Evolutionary conservation across 768 basidiomycete species (phyloP).

Genomic region (Sporobolomyces pararoseus): DNA sequence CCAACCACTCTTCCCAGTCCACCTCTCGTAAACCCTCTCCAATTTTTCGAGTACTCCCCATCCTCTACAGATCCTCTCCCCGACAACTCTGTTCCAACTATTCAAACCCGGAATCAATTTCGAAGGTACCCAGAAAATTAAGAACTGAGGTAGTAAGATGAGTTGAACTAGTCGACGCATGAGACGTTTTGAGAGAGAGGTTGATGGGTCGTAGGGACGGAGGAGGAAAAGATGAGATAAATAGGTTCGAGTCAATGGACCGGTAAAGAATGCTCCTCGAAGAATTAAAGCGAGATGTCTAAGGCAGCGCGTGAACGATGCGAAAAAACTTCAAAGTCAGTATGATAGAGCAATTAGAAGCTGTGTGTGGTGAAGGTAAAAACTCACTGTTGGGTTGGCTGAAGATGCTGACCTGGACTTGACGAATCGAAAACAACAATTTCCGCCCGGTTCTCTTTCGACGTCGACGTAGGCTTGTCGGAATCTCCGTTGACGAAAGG

Average conservation of each 20-base stretch:
- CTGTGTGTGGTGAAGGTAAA: background rate
- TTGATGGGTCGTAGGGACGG: constrained; percentile 14
- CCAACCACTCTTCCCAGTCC: background rate
- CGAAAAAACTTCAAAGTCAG: background rate
- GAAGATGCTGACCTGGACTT: background rate
- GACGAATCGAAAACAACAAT: background rate
- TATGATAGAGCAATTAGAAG: background rate
- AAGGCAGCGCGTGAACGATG: background rate
- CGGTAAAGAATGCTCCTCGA: constrained; percentile 30
- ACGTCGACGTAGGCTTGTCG: background rate
- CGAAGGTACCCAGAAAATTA: constrained; percentile 9
- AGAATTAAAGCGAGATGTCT: constrained; percentile 23
- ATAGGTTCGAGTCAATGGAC: constrained; percentile 25
- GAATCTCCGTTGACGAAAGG: constrained; percentile 23
- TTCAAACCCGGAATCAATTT: background rate
- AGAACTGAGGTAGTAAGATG: constrained; percentile 1
- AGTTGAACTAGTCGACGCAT: background rate
- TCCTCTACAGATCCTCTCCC: background rate
- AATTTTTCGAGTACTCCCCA: background rate
- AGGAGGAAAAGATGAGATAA: constrained; percentile 24
- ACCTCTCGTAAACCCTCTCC: background rate
- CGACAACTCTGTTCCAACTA: background rate
- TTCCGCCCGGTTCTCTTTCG: background rate
- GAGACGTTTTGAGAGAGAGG: background rate
- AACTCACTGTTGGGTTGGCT: constrained; percentile 17